Evolutionary conservation across 2,329 filamentous ascomycete species (phyloP), one percentile per base, ranked within the genome.

Genomic region (Rhynchosporium secalis): DNA sequence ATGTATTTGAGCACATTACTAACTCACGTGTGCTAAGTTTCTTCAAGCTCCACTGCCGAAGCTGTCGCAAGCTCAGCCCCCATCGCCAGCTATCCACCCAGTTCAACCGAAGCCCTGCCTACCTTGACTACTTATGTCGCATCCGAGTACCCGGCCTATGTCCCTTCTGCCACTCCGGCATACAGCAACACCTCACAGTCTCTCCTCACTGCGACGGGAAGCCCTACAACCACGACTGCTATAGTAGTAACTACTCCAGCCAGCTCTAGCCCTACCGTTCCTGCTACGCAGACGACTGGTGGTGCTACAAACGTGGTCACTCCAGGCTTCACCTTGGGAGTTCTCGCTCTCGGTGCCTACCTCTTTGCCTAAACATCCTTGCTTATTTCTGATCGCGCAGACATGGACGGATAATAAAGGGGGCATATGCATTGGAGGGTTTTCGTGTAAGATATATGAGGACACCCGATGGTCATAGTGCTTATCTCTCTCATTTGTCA

Each of bases 291-390:
- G 20, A 60, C 45, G 20, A 33, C 33, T 28, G 38, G 15, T 29
- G 49, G 26, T 49, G 58, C 56, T 15, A 45, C n/a, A 12, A 43
- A 46, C 31, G 57, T 57, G 33, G 47, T 49, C 3, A 52, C 56
- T 52, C 58, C 62, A 52, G 62, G 57, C 31, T 26, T 60, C 33
- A 47, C 46, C 47, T 52, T 63, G 52, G 54, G 41, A 20, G 40
- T 58, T 33, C 47, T 63, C 15, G 58, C 58, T 55, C 31, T 63
- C 15, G 62, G 45, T 57, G 58, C 54, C 40, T 54, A 60, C 28
- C 47, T 63, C 38, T 63, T 61, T 54, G 62, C 52, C 36, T 63
- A 58, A 63, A n/a, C 46, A 43, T 31, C 33, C 29, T 45, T 55
- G 55, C 47, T 51, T 51, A 43, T 63, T 26, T 60, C 43, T 56